Evolutionary conservation across 495 filamentous ascomycete species (phyloP), one percentile per base, ranked within the genome.

Genomic region (Chaetomium fimeti): DNA sequence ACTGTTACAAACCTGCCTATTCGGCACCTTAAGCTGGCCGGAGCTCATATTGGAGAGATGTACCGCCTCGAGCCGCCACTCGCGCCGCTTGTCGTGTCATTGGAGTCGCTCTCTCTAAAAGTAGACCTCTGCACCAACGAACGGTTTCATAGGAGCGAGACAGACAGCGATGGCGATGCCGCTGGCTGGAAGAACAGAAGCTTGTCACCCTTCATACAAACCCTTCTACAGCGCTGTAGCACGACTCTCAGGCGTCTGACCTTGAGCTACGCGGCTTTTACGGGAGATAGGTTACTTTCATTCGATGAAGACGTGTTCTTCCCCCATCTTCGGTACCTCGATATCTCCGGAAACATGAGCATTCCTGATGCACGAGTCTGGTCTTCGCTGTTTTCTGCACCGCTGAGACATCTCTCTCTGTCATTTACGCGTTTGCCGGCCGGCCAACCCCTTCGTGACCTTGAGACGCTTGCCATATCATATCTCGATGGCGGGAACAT

Each of bases 101-200:
- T 48, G 45, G 45, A 48, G 45, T 48, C 45, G 16, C 45, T 48
- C 45, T 48, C 45, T 48, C 45, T 48, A 48, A 48, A n/a, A n/a
- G 45, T 48, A 48, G 15, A 20, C 15, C 45, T 48, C 45, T 48
- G 45, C 45, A 22, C 6, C 16, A 22, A 48, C 45, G 18, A 48
- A 48, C 45, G 20, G 45, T 48, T 8, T 48, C 45, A 48, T 48
- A 48, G 45, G 45, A 48, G 45, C 45, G 45, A 48, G 6, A 48
- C 45, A 15, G 20, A 22, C n/a, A n/a, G 15, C 45, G 45, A 48
- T n/a, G 45, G 15, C 45, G 45, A 48, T 48, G 45, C 45, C 45
- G 45, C 16, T 48, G 4, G 15, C 45, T 48, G 45, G 45, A n/a
- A 20, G 45, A 20, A 20, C 15, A 48, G 45, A 48, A 48, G 45